These are phyloP conservation scores for Coemansia sp. DNA, from an alignment of 192 early-diverging fungal species.

Conservation along the genomic window DNA sequence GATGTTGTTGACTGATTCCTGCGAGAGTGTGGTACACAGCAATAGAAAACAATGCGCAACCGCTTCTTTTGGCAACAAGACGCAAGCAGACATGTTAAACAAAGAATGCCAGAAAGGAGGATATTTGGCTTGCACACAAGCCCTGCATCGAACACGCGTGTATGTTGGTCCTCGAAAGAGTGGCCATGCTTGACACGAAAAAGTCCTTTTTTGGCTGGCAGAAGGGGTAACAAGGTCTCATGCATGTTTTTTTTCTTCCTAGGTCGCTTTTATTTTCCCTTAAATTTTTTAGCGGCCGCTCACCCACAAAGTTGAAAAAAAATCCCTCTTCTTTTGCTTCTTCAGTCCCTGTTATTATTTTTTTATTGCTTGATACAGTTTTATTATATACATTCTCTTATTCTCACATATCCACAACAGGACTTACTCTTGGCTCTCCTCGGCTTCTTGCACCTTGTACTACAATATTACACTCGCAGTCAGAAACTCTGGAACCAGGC, in stretches of 20 bases:
- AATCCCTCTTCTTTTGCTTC: not conserved
- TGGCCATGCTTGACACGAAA: not conserved
- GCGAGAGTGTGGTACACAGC: too few relatives aligned
- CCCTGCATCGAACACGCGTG: slow-evolving; percentile 2
- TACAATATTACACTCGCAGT: not conserved
- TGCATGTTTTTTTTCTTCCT: not conserved
- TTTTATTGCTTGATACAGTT: slow-evolving; percentile 1
- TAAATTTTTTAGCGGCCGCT: slow-evolving; percentile 1
- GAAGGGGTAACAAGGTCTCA: not conserved
- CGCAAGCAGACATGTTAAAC: not conserved
- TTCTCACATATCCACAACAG: slow-evolving; percentile 5
- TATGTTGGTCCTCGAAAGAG: not conserved
- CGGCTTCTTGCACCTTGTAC: not conserved
- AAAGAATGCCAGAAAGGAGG: not conserved
- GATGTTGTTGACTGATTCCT: not conserved
- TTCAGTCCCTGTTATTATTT: slow-evolving; percentile 9
- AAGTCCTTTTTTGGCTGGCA: not conserved
- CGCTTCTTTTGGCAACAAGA: not conserved
- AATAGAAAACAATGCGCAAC: not conserved
- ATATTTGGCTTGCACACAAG: not conserved
- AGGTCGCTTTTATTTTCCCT: not conserved
- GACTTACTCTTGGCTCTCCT: not conserved
- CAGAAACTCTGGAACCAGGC: not conserved
- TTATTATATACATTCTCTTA: slow-evolving; percentile 9
- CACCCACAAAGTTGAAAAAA: slow-evolving; percentile 2